phyloP scores from a whole-genome alignment of 2,329 filamentous ascomycete species.

The Xylariaceae sp. region DNA sequence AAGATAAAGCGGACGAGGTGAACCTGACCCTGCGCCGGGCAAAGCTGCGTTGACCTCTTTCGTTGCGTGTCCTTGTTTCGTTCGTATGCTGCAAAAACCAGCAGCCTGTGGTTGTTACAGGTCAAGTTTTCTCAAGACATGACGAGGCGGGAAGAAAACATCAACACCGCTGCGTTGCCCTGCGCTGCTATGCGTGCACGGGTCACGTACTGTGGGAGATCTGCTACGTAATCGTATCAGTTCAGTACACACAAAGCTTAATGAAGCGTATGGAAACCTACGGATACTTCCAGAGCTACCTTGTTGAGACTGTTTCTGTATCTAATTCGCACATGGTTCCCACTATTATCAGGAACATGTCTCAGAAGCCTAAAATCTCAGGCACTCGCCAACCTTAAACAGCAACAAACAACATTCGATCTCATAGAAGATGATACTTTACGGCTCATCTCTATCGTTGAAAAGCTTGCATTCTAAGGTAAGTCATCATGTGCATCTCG shows the following conservation, averaged over 20 bases:
- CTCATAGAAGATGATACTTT: too few species aligned
- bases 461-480: background rate
- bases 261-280: too few species aligned
- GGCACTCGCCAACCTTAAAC: too few species aligned
- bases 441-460: too few species aligned
- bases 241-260: background rate
- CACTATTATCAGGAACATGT: background rate
- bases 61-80: background rate
- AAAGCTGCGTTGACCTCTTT: background rate
- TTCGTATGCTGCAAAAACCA: background rate
- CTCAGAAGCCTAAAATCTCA: background rate
- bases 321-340: background rate
- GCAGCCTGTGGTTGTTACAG: background rate
- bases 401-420: too few species aligned
- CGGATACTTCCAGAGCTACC: too few species aligned
- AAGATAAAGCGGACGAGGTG: background rate
- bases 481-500: background rate
- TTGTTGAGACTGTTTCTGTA: too few species aligned
- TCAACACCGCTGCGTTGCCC: conserved; percentile 22
- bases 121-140: conserved; percentile 17
- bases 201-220: conserved; percentile 1
- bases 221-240: background rate
- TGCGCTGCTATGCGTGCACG: conserved; percentile 17
- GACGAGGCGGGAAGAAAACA: conserved; percentile 31
- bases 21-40: background rate